A percentile compares a stretch with the other conserved stretches of the same genome.
These are phyloP conservation scores for Botrytis paeoniae DNA, from an alignment of 2,329 filamentous ascomycete genomes.

Conservation along the genomic window DNA sequence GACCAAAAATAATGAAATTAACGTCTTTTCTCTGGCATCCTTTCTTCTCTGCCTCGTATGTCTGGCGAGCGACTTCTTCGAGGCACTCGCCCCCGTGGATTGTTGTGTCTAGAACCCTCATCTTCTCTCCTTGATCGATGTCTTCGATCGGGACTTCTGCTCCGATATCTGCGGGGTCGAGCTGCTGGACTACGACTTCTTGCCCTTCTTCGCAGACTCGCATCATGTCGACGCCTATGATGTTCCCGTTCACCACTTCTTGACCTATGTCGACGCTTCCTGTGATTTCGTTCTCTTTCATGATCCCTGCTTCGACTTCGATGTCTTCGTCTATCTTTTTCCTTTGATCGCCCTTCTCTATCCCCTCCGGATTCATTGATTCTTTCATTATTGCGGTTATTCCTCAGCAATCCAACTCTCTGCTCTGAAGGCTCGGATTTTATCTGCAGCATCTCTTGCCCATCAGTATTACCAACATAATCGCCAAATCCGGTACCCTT, in stretches of 20 bases:
- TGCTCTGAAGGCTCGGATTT: constrained; percentile 19
- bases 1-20: background rate
- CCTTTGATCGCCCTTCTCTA: constrained; percentile 26
- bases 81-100: constrained; percentile 16
- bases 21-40: constrained; percentile 9
- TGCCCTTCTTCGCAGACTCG: constrained; percentile 29
- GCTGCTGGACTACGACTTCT: constrained; percentile 34
- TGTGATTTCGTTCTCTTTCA: constrained; percentile 5
- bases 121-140: constrained; percentile 32
- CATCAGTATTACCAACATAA: constrained; percentile 34
- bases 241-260: constrained; percentile 32
- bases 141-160: constrained; percentile 35
- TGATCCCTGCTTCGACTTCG: constrained; percentile 34
- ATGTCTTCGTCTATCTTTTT: constrained; percentile 35
- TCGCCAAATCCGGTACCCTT: constrained; percentile 36
- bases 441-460: constrained; percentile 22
- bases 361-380: constrained; percentile 34
- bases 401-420: constrained; percentile 27
- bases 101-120: constrained; percentile 17
- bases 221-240: constrained; percentile 28
- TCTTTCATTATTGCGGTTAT: constrained; percentile 22
- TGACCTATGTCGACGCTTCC: constrained; percentile 29
- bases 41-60: constrained; percentile 13
- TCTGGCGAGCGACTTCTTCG: constrained; percentile 28
- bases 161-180: constrained; percentile 28